A percentile compares a stretch with the other conserved stretches of the same genome.
Conservation (phyloP, 768 basidiomycete species). For the Mycena albidolilacea region DNA sequence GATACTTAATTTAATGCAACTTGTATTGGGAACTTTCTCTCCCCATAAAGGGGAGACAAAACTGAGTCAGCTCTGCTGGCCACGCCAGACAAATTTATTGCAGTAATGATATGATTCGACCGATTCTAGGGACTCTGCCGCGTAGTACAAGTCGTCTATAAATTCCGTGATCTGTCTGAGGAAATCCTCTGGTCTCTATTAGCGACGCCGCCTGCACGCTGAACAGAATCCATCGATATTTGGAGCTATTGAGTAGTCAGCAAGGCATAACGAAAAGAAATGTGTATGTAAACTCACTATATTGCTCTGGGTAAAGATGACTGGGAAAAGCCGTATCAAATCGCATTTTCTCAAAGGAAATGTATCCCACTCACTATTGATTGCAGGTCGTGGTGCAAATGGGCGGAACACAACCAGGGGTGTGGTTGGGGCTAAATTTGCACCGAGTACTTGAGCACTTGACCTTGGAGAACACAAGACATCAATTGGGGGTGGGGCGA, state of each 20-base stretch:
- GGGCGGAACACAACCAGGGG: conserved; percentile 56
- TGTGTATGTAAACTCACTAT: conserved; percentile 49
- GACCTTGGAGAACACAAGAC: conserved; percentile 51
- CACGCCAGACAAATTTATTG: too few species aligned
- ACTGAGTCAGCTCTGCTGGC: too few species aligned
- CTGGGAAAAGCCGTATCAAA: conserved; percentile 42
- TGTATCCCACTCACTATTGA: conserved; percentile 59
- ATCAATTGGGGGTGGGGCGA: not conserved
- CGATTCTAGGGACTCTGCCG: too few species aligned
- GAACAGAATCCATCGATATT: conserved; percentile 59
- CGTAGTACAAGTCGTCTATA: too few species aligned
- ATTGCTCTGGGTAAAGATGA: conserved; percentile 61
- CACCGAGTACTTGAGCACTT: conserved; percentile 61
- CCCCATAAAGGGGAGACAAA: too few species aligned
- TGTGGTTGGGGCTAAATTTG: conserved; percentile 69
- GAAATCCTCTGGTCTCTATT: conserved; percentile 4
- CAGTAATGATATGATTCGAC: too few species aligned
- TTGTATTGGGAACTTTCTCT: too few species aligned
- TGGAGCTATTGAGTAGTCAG: conserved; percentile 49
- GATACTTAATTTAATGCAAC: too few species aligned
- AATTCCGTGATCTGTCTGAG: too few species aligned
- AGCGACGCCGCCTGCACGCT: conserved; percentile 46
- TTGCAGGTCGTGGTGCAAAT: conserved; percentile 60
- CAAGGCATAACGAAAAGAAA: not conserved
- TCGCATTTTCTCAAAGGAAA: not conserved